phyloP scores from a whole-genome alignment of 2,329 filamentous ascomycete species.

The Talaromyces marneffei region DNA sequence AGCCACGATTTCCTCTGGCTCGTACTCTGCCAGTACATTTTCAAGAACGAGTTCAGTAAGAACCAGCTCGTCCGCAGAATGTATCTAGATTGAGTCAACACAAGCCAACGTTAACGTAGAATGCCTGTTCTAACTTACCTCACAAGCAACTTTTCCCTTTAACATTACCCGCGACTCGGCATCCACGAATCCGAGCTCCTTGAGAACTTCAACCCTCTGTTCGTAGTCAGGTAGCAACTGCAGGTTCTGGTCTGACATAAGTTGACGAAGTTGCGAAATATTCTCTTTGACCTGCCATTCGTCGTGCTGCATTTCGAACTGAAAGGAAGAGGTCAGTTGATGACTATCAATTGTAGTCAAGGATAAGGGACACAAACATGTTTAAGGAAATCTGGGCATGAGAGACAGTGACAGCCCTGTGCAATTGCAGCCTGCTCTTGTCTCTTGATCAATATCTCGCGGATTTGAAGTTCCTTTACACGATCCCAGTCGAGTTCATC shows the following conservation, averaged over 20 bases:
- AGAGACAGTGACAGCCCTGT: conserved; percentile 59
- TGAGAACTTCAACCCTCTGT: conserved; percentile 85
- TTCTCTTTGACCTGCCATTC: conserved; percentile 96
- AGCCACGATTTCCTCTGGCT: conserved; percentile 93
- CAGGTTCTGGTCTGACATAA: conserved; percentile 93
- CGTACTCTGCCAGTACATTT: conserved; percentile 91
- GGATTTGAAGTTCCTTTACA: conserved; percentile 74
- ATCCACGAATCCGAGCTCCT: conserved; percentile 89
- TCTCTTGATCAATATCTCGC: conserved; percentile 72
- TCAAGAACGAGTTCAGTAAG: conserved; percentile 94
- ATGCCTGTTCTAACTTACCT: conserved; percentile 43
- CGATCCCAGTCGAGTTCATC: conserved; percentile 76
- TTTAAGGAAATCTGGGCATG: conserved; percentile 75
- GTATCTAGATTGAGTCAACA: conserved; percentile 52
- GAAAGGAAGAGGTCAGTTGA: conserved; percentile 19
- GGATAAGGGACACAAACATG: conserved; percentile 58
- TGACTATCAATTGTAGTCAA: background rate
- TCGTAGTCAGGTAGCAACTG: conserved; percentile 95
- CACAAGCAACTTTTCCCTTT: conserved; percentile 97
- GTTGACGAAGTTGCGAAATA: conserved; percentile 76
- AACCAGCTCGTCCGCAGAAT: conserved; percentile 92
- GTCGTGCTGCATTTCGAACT: conserved; percentile 94
- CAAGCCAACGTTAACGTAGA: background rate
- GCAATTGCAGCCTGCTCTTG: conserved; percentile 57
- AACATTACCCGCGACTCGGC: conserved; percentile 80